These are phyloP conservation scores for Kalmusia sp. DNA, from an alignment of 2,329 filamentous ascomycete species.

Conservation along the genomic window DNA sequence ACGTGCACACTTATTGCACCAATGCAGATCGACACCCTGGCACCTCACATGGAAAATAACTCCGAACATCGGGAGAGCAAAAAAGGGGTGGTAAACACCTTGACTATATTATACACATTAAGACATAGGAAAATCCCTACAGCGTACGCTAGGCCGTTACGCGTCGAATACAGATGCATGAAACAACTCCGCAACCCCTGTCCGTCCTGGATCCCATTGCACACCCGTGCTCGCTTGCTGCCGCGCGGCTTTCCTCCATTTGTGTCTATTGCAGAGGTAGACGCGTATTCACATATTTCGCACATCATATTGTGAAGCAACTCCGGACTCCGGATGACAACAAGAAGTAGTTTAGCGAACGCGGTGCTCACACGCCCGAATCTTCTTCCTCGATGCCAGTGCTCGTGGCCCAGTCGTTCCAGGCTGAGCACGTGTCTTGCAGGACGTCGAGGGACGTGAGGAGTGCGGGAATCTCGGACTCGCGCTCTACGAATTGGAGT, in stretches of 20 bases:
- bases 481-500: slow-evolving; percentile 56
- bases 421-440: slow-evolving; percentile 21
- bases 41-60: too few relatives aligned
- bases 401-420: slow-evolving; percentile 14
- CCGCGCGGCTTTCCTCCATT: background rate
- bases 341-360: background rate
- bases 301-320: too few relatives aligned
- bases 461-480: slow-evolving; percentile 18
- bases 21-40: too few relatives aligned
- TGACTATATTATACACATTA: slow-evolving; percentile 3
- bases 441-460: slow-evolving; percentile 6
- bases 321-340: background rate
- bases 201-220: background rate
- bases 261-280: too few relatives aligned
- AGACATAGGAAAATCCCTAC: slow-evolving; percentile 6
- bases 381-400: slow-evolving; percentile 25
- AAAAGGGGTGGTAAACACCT: background rate
- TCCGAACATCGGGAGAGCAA: background rate
- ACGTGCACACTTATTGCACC: too few relatives aligned
- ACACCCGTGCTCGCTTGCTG: background rate
- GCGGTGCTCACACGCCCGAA: slow-evolving; percentile 22
- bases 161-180: background rate
- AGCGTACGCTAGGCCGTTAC: background rate
- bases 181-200: background rate
- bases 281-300: too few relatives aligned